These are phyloP conservation scores for Triticum dicoccoides DNA, from an alignment of 176 grass and related monocot species.

Conservation along the genomic window DNA sequence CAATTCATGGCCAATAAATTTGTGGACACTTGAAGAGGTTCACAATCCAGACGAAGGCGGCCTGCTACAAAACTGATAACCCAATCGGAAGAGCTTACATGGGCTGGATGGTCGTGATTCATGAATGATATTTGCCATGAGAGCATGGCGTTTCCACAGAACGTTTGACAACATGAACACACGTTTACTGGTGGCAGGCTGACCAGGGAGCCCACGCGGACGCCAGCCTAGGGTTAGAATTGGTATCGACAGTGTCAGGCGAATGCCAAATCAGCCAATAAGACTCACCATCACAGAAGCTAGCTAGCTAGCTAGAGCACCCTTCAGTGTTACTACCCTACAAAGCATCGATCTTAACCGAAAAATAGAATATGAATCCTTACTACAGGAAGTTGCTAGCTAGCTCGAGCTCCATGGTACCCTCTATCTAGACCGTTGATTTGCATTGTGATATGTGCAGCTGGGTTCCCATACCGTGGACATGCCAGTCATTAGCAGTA, in stretches of 20 bases:
- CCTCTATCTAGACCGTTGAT: too few species aligned
- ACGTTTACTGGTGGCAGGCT: conserved; percentile 17
- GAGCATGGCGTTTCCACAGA: not conserved
- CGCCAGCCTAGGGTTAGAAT: not conserved
- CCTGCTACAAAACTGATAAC: not conserved
- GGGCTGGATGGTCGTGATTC: not conserved
- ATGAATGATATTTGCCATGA: not conserved
- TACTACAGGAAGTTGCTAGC: too few species aligned
- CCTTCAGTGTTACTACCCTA: not conserved
- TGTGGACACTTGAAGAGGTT: not conserved
- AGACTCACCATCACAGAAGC: not conserved
- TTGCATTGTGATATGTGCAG: too few species aligned
- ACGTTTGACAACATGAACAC: not conserved
- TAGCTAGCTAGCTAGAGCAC: not conserved
- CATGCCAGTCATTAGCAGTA: too few species aligned
- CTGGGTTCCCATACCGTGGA: too few species aligned
- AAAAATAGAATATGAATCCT: too few species aligned
- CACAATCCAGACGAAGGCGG: not conserved
- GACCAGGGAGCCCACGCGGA: not conserved
- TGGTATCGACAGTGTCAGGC: too few species aligned
- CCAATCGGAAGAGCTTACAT: too few species aligned
- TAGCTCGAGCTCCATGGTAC: too few species aligned
- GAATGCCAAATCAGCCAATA: not conserved
- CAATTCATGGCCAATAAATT: conserved; percentile 15
- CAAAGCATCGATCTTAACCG: not conserved